Base-by-base conservation (phyloP, 495 filamentous ascomycete species). In the Rusavskia elegans region DNA sequence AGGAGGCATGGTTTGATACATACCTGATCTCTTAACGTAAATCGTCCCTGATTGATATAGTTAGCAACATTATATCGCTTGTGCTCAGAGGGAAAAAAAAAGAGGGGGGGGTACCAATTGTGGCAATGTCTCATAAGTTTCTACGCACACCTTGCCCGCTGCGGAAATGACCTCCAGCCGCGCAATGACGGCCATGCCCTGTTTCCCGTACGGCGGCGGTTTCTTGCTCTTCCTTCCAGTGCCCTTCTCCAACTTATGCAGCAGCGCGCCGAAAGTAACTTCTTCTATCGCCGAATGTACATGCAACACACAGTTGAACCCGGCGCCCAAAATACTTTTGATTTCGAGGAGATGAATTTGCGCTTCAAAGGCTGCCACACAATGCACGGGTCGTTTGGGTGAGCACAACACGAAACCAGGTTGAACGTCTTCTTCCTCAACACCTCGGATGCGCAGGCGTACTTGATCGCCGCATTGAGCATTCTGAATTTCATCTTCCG, bases 321-420 rank as follows among this genome's bases (percentile, higher is more conserved):
- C 94, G 62, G 79, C 86, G 27, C 78, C 19, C 11, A 52, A 25
- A 66, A 99, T 99, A 62, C 70, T 84, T 80, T 95, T 95, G 36
- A 99, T 72, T 53, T 99, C 92, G n/a, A 99, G 69, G 45, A 97
- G 83, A 46, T 85, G 78, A 59, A 99, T 95, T 70, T 99, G 94
- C 8, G 92, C 92, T 68, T 99, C 92, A 57, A 99, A 99, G 30
- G 83, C 71, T 36, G 74, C 68, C 19, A 99, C 93, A 61, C 84
- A 89, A 66, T 97, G 84, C 5, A 97, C 93, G 8, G 87, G 80
- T 53, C 90, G 83, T 70, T 89, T 89, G 14, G 84, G 81, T 19
- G 87, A 89, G 71, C 92, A 95, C 16, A 98, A 79, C 32, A 98
- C 92, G 68, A 95, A 99, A 25, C 92, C 92, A n/a, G 90, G 89